Conservation (phyloP, 2,329 filamentous ascomycete species). For the Aspergillus oerlinghausenensis region DNA sequence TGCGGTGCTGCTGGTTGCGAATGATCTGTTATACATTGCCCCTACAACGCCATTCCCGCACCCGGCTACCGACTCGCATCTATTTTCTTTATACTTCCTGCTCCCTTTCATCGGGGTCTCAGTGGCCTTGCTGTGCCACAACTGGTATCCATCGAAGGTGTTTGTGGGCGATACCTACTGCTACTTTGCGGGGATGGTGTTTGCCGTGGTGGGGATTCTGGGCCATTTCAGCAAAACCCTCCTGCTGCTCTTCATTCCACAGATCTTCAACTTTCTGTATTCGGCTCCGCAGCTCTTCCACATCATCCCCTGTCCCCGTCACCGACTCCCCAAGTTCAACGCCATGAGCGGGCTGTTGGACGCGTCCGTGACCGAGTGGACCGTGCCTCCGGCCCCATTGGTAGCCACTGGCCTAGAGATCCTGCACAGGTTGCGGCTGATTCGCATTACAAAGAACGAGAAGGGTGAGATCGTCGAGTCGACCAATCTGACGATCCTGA, state of each 20-base stretch:
- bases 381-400: conserved; percentile 61
- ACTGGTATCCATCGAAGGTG: conserved; percentile 91
- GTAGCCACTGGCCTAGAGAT: conserved; percentile 63
- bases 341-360: conserved; percentile 78
- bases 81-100: conserved; percentile 93
- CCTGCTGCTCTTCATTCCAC: conserved; percentile 81
- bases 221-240: conserved; percentile 98
- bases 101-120: conserved; percentile 93
- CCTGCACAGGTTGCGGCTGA: conserved; percentile 62
- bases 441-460: conserved; percentile 64
- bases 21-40: conserved; percentile 80
- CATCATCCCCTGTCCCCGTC: conserved; percentile 84
- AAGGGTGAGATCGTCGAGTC: conserved; percentile 70
- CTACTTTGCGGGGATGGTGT: conserved; percentile 99
- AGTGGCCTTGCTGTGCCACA: conserved; percentile 78
- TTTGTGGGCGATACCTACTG: conserved; percentile 99
- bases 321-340: conserved; percentile 87
- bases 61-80: conserved; percentile 88
- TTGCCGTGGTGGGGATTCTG: conserved; percentile 92
- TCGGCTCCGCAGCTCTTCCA: conserved; percentile 88
- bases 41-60: conserved; percentile 75
- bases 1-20: conserved; percentile 74
- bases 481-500: conserved; percentile 88
- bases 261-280: conserved; percentile 96
- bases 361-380: conserved; percentile 76